Evolutionary conservation across 2,329 filamentous ascomycete species (phyloP), one percentile per base, ranked within the genome.

Genomic region (Hypoxylon sp.): DNA sequence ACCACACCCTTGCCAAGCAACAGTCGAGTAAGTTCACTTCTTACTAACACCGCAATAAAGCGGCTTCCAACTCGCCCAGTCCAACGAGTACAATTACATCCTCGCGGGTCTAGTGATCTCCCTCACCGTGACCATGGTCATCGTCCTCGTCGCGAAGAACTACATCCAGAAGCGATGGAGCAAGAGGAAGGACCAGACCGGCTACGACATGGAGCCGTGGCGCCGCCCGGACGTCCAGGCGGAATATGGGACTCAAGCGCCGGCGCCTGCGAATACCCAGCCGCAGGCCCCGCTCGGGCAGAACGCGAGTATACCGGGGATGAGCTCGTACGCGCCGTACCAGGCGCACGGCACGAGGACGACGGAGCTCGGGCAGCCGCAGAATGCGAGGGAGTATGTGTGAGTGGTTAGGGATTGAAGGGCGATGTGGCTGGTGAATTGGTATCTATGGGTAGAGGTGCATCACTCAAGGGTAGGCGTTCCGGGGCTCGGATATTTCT

Each of bases 61-160:
- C 4, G 88, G 88, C 22, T 88, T 89, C 72, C 80, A 81, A 0
- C 83, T 89, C 54, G 86, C 87, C 2, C 77, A 83, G 12, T 83
- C 84, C 55, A 71, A 78, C n/a, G 75, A 74, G 46, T 82, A 81
- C 61, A 79, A 82, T 66, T 82, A 80, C 70, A 78, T 83, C 32
- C 80, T 87, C n/a, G 79, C 81, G 7, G 82, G 79, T 22, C 72
- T 85, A 30, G 74, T 85, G 30, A 75, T 86, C 49, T 75, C 83
- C 46, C 51, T 83, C 36, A 73, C 81, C 64, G 74, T 84, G 4
- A 74, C 78, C 30, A 73, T 82, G 49, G 52, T 76, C 2, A 71
- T 79, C 22, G 69, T 78, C 24, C 68, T 84, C 20, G 69, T 80
- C 53, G 73, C 79, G 45, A 77, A 77, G 59, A 69, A 70, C 11